phyloP scores from a whole-genome alignment of 176 grass and related monocot genomes.

The Aegilops longissima region DNA sequence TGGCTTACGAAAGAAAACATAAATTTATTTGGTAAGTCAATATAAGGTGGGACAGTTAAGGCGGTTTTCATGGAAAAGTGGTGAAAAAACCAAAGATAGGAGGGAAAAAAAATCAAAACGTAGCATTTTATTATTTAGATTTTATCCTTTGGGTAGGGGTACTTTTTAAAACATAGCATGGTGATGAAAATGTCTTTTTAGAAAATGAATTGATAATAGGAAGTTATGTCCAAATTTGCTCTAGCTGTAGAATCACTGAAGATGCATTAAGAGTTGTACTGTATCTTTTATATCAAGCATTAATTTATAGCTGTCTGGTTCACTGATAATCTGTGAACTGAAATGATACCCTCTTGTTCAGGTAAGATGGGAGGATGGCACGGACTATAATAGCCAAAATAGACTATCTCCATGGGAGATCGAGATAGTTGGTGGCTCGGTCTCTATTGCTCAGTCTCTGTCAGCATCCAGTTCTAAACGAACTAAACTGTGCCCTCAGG shows the following conservation, averaged over 20 bases:
- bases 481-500: constrained; percentile 66
- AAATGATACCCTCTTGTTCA: constrained; percentile 30
- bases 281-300: no score
- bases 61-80: no score
- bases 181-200: constrained; percentile 12
- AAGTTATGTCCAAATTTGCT: constrained; percentile 6
- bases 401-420: constrained; percentile 96
- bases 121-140: no score
- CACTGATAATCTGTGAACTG: constrained; percentile 30
- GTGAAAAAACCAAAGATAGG: no score
- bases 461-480: constrained; percentile 70
- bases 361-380: constrained; percentile 80
- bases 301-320: neutral
- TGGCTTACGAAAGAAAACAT: no score
- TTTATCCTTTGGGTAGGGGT: neutral
- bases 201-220: neutral
- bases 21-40: no score
- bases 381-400: constrained; percentile 55
- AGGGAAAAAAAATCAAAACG: no score
- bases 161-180: constrained; percentile 1
- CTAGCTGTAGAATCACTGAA: constrained; percentile 1
- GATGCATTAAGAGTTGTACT: neutral
- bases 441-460: constrained; percentile 47
- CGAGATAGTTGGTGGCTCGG: constrained; percentile 56
- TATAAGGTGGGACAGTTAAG: no score